Evolutionary conservation across 2,329 filamentous ascomycete species (phyloP), one percentile per base, ranked within the genome.

Genomic region (Colletotrichum sp.): DNA sequence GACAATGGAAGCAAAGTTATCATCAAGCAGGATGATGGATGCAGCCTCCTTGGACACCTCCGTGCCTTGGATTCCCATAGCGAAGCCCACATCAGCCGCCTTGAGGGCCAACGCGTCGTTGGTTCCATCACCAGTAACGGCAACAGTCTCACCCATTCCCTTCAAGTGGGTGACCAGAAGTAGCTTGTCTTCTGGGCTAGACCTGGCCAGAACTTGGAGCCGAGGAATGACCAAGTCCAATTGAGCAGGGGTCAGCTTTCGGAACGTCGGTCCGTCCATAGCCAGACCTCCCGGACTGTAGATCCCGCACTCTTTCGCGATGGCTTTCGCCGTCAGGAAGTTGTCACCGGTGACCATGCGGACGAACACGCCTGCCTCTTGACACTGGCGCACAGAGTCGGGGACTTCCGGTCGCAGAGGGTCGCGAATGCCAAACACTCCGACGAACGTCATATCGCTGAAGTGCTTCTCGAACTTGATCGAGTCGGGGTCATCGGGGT

Each of bases 221-320:
- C 87, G 87, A 0, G 92, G 91, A 16, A 94, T 86, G 1, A 89
- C 85, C 67, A 88, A 82, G 77, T 91, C 88, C 87, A 94, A 92
- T 77, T 93, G 89, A 7, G 86, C 85, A 49, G 92, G 88, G 12
- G 87, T 89, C 18, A 94, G 88, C 74, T 90, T 89, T 57, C 93
- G 89, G 84, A 95, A 94, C 52, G 87, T 89, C 12, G 92, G 93
- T 0, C 93, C 93, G 84, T 94, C 92, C 92, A 95, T 93, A 65
- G 92, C 90, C 75, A 93, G 84, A 7, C 90, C 92, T 59, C 90
- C 90, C 16, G 84, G 78, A 21, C 89, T 89, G 83, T 89, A 89
- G 74, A 95, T 95, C 66, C 94, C 94, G 78, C 94, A 96, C 75
- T 95, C 93, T 10, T 87, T 89, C 3, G 94, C 94, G 79, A 96